Conservation (phyloP, 225 moss, liverwort and hornwort species). For the Marchantia paleacea region DNA sequence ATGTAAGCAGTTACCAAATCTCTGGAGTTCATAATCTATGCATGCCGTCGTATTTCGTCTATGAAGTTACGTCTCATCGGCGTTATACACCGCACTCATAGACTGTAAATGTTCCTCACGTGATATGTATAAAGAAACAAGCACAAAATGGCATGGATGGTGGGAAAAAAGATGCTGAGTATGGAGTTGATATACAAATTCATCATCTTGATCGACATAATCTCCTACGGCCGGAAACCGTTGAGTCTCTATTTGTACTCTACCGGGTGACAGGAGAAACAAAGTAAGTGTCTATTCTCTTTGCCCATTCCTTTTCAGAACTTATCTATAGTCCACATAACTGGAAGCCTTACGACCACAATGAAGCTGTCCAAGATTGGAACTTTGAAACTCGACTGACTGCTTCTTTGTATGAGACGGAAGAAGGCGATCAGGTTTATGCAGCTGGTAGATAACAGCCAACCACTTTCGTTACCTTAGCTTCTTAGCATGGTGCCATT, state of each 20-base stretch:
- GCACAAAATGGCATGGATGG: constrained; percentile 56
- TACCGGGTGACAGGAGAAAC: constrained; percentile 79
- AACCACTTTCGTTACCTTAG: too few relatives aligned
- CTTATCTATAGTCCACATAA: neutral
- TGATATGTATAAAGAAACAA: constrained; percentile 26
- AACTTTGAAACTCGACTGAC: too few relatives aligned
- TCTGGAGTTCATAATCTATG: neutral
- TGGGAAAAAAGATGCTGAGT: constrained; percentile 59
- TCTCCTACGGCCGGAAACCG: constrained; percentile 90
- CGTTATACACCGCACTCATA: neutral
- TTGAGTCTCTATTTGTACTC: constrained; percentile 83
- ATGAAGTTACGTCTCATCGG: neutral
- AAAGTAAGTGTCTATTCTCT: constrained; percentile 53
- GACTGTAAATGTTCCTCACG: neutral
- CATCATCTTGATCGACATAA: constrained; percentile 86
- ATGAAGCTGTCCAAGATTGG: too few relatives aligned
- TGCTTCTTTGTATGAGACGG: too few relatives aligned
- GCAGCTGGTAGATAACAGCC: too few relatives aligned
- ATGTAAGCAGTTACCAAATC: constrained; percentile 47
- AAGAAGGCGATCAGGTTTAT: too few relatives aligned
- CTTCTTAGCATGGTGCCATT: too few relatives aligned
- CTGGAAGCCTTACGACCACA: too few relatives aligned
- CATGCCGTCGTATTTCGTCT: neutral
- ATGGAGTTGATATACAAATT: constrained; percentile 69
- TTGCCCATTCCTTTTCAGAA: neutral